Evolutionary conservation across 768 basidiomycete species (phyloP).

Genomic region (Udeniomyces megalosporus): DNA sequence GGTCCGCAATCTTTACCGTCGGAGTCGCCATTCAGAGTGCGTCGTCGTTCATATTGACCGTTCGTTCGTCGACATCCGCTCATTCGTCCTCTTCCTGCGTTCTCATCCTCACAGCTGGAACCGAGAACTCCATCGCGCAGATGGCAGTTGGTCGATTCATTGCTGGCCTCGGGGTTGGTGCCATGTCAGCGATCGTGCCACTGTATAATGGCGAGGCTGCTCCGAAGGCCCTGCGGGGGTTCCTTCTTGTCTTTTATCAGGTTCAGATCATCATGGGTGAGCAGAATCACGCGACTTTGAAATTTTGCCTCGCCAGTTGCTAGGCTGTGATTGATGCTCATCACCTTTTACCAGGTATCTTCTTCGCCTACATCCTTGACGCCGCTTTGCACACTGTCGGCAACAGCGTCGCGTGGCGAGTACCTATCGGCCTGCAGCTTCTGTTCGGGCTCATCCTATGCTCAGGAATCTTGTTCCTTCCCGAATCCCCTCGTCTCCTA

Average conservation of each 20-base stretch:
- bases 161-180: constrained; percentile 62
- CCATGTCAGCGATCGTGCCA: constrained; percentile 41
- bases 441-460: constrained; percentile 31
- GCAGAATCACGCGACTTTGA: too few relatives aligned
- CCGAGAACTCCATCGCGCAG: not conserved
- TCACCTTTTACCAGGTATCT: not conserved
- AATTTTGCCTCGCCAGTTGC: not conserved
- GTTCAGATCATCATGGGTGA: constrained; percentile 44
- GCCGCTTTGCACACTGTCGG: constrained; percentile 44
- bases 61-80: constrained; percentile 40
- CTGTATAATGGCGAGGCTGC: constrained; percentile 65
- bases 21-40: constrained; percentile 36
- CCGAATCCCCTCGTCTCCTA: constrained; percentile 48
- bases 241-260: constrained; percentile 56
- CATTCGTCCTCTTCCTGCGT: too few relatives aligned
- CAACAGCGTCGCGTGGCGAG: constrained; percentile 51
- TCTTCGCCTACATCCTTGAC: constrained; percentile 43
- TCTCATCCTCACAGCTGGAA: constrained; percentile 30
- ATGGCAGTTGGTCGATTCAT: constrained; percentile 39
- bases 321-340: not conserved
- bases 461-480: constrained; percentile 48
- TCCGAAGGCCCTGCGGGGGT: constrained; percentile 56
- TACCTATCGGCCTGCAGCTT: constrained; percentile 50
- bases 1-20: constrained; percentile 47
- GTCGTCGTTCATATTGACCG: too few relatives aligned